phyloP scores from a whole-genome alignment of 2,329 filamentous ascomycete species.

The Fusarium armeniacum region DNA sequence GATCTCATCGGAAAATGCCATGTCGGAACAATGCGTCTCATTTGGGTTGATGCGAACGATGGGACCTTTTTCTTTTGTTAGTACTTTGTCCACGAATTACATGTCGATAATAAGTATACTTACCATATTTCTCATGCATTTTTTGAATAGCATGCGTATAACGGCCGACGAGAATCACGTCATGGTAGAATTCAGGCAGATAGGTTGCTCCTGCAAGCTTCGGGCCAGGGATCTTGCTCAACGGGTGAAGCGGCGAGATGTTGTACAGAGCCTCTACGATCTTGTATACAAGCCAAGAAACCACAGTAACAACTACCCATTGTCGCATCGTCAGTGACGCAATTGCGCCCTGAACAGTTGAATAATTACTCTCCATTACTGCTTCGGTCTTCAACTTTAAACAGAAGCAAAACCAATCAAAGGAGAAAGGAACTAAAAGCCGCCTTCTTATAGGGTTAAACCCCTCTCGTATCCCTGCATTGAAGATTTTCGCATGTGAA shows the following conservation, averaged over 20 bases:
- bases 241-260: constrained; percentile 24
- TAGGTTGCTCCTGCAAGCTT: constrained; percentile 29
- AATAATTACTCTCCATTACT: constrained; percentile 1
- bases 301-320: background rate
- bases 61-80: background rate
- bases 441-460: background rate
- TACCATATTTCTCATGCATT: constrained; percentile 32
- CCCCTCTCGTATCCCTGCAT: background rate
- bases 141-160: constrained; percentile 26
- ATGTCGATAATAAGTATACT: fast-evolving
- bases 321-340: background rate
- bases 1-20: constrained; percentile 27
- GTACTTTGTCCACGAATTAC: fast-evolving
- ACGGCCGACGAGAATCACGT: constrained; percentile 28
- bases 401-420: background rate
- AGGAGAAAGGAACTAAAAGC: background rate
- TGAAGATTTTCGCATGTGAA: background rate
- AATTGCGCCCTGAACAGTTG: background rate
- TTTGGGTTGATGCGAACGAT: constrained; percentile 26
- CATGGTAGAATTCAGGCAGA: constrained; percentile 28
- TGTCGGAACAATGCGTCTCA: constrained; percentile 24
- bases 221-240: constrained; percentile 23
- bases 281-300: constrained; percentile 3
- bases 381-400: background rate
- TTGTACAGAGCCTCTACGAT: constrained; percentile 18